Conservation (phyloP, 2,329 filamentous ascomycete genomes). For the Calonectria pteridis region DNA sequence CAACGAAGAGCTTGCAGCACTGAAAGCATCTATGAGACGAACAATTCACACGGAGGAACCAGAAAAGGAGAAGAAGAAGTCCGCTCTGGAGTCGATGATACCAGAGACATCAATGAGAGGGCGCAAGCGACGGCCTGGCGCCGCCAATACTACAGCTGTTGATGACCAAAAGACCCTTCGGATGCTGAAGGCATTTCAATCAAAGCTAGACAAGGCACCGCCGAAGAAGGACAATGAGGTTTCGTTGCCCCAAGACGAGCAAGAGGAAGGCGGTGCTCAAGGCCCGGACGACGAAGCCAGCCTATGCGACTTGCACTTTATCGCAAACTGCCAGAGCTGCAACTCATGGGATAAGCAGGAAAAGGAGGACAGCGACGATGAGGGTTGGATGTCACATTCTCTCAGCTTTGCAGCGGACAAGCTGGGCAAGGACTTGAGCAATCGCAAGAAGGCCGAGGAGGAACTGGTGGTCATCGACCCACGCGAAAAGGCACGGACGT, state of each 20-base stretch:
- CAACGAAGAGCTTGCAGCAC: conserved; percentile 83
- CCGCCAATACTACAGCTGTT: conserved; percentile 61
- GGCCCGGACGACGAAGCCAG: conserved; percentile 74
- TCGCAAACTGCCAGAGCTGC: conserved; percentile 94
- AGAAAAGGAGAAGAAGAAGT: conserved; percentile 71
- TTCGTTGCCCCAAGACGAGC: conserved; percentile 36
- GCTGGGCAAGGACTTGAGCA: conserved; percentile 90
- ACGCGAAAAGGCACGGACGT: conserved; percentile 80
- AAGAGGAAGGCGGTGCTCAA: conserved; percentile 39
- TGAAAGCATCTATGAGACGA: conserved; percentile 86
- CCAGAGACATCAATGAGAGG: conserved; percentile 78
- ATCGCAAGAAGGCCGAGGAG: conserved; percentile 91
- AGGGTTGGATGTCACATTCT: conserved; percentile 87
- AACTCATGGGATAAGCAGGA: conserved; percentile 81
- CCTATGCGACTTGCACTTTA: conserved; percentile 95
- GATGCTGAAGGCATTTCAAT: conserved; percentile 83
- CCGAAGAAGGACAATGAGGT: conserved; percentile 52
- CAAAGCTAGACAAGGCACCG: conserved; percentile 73
- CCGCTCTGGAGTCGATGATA: conserved; percentile 79
- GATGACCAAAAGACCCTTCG: conserved; percentile 76
- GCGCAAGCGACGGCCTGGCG: conserved; percentile 75
- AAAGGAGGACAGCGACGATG: conserved; percentile 69
- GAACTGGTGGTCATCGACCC: conserved; percentile 95
- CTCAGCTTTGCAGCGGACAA: conserved; percentile 91
- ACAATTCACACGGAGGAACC: conserved; percentile 63